Evolutionary conservation across 2,329 filamentous ascomycete species (phyloP).

Genomic region (Alternaria ventricosa): DNA sequence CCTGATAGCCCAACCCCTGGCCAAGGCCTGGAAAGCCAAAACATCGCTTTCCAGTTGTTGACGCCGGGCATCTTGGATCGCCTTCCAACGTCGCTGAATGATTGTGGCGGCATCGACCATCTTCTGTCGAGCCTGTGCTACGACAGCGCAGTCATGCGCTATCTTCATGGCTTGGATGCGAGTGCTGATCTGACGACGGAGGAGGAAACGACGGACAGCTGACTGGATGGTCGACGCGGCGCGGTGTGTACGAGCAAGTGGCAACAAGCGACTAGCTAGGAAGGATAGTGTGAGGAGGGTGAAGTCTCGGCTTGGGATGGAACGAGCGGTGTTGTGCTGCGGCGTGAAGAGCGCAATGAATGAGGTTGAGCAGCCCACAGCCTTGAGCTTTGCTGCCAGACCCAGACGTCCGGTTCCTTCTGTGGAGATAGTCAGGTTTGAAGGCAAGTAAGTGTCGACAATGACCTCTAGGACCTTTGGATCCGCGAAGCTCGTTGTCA

Average conservation of each 20-base stretch:
- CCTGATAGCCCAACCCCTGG: conserved; percentile 50
- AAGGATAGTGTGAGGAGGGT: conserved; percentile 65
- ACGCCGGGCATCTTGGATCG: conserved; percentile 46
- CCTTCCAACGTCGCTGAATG: conserved; percentile 55
- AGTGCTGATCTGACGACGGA: conserved; percentile 36
- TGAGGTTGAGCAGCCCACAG: conserved; percentile 51
- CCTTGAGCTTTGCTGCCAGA: conserved; percentile 48
- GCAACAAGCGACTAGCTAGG: conserved; percentile 64
- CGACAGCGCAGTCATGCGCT: conserved; percentile 55
- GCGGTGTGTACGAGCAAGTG: conserved; percentile 56
- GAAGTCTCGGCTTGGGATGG: conserved; percentile 62
- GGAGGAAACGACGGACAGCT: conserved; percentile 54
- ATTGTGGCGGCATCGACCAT: conserved; percentile 51
- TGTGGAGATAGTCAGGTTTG: conserved; percentile 11
- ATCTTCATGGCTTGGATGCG: conserved; percentile 51
- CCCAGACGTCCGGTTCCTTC: conserved; percentile 7
- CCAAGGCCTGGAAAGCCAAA: conserved; percentile 51
- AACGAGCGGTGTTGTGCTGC: conserved; percentile 26
- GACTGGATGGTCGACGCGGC: conserved; percentile 62
- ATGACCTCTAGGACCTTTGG: conserved; percentile 62
- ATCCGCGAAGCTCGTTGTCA: conserved; percentile 65
- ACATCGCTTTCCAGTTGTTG: conserved; percentile 48
- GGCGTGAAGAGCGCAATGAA: conserved; percentile 55
- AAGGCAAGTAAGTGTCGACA: conserved; percentile 61
- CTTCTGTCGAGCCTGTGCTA: conserved; percentile 54